Evolutionary conservation across 2,329 filamentous ascomycete genomes (phyloP), one percentile per base, ranked within the genome.

Genomic region (Cadophora sp.): DNA sequence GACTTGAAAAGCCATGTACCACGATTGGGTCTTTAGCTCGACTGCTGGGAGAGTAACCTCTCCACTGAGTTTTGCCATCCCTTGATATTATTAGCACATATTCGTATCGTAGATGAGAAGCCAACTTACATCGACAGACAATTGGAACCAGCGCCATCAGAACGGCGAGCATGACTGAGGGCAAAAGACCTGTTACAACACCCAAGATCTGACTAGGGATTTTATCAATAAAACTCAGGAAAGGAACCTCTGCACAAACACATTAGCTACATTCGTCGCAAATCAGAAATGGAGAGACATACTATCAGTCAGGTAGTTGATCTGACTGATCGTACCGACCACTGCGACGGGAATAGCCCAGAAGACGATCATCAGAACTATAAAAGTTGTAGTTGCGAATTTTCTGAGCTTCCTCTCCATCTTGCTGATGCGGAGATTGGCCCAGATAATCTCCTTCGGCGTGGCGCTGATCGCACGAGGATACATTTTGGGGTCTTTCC

Each of bases 1-100:
- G 48, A 97, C 88, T 78, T 96, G 92, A 81, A 96, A 96, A 45
- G 87, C 88, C 76, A 97, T 98, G 83, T 96, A 98, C 75, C 89
- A 92, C 74, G 93, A 94, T 76, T 98, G 93, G 0, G 92, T 93
- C 64, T 92, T 93, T 9, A 97, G 83, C 78, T 99, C 96, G 18
- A 97, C 89, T 11, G 89, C 85, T 1, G 93, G 90, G 6, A 87
- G 79, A 1, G 93, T 96, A 0, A 94, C 92, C 68, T 91, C 91
- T 66, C 95, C 95, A 51, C 91, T 86, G 27, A 92, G 79, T 77
- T 89, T 94, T 67, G 94, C 94, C 78, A 93, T 91, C 65, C 91
- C 86, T 90, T 66, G 41, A 39, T 48, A 43, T 20, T 11, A 14
- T 64, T 39, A 59, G 51, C 8, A 24, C n/a, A 7, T 7, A 20